Evolutionary conservation across 2,329 filamentous ascomycete species (phyloP).

Genomic region (Coniella vitis): DNA sequence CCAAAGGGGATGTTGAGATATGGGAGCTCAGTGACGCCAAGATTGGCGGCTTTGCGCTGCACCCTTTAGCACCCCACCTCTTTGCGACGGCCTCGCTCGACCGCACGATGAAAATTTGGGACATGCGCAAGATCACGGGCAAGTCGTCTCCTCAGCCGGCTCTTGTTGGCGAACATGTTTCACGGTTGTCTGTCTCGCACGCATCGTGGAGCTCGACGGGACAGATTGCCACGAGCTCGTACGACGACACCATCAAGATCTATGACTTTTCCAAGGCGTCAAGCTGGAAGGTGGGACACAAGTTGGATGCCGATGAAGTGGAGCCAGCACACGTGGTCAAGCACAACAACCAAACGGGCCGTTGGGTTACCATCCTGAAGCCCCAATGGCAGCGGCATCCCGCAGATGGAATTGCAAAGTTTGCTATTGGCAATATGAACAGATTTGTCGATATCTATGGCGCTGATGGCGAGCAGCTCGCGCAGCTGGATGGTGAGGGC

Average conservation of each 20-base stretch:
- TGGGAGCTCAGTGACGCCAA: conserved; percentile 85
- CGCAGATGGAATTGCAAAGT: conserved; percentile 72
- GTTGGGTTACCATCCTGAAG: conserved; percentile 81
- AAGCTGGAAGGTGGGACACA: conserved; percentile 52
- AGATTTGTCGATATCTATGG: conserved; percentile 90
- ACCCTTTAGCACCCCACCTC: conserved; percentile 73
- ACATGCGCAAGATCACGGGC: conserved; percentile 70
- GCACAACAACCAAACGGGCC: conserved; percentile 94
- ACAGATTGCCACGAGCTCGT: conserved; percentile 83
- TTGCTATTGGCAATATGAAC: conserved; percentile 96
- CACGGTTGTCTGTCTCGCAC: conserved; percentile 80
- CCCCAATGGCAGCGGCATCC: conserved; percentile 85
- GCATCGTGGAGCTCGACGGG: conserved; percentile 83
- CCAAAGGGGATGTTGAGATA: conserved; percentile 52
- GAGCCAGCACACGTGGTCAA: conserved; percentile 60
- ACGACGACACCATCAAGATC: conserved; percentile 93
- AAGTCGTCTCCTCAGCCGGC: conserved; percentile 54
- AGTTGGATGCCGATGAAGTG: conserved; percentile 56
- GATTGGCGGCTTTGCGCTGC: conserved; percentile 85
- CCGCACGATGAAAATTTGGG: conserved; percentile 86
- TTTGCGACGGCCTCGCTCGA: conserved; percentile 87
- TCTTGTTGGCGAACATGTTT: conserved; percentile 74
- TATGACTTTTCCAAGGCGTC: conserved; percentile 65
- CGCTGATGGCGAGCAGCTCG: conserved; percentile 75
- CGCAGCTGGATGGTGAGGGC: conserved; percentile 78